These are phyloP conservation scores for Fraxinus paxiana DNA, from an alignment of 305 asterid species.

Conservation along the genomic window DNA sequence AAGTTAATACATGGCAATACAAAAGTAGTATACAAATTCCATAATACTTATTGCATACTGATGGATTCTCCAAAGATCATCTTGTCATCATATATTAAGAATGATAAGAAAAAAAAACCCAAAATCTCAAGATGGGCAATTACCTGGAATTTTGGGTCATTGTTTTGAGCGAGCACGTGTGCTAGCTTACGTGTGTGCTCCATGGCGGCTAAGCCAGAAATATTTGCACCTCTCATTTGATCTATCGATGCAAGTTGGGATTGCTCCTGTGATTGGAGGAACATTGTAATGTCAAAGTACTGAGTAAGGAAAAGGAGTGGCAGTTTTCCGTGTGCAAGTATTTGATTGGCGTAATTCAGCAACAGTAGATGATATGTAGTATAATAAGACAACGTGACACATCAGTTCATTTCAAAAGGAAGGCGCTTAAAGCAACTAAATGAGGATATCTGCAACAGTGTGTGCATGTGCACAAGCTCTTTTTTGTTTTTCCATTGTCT, in stretches of 20 bases:
- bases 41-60: not conserved
- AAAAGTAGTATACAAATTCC: not conserved
- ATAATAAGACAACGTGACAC: not conserved
- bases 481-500: not conserved
- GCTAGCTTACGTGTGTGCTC: conserved; percentile 94
- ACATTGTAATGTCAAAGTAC: conserved; percentile 11
- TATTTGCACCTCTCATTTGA: conserved; percentile 59
- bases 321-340: conserved; percentile 13
- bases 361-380: not conserved
- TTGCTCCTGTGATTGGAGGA: conserved; percentile 60
- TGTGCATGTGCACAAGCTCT: not conserved
- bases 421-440: conserved; percentile 10
- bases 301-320: conserved; percentile 5
- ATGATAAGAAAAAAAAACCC: not conserved
- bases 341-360: conserved; percentile 5
- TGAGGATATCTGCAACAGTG: not conserved
- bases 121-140: conserved; percentile 9
- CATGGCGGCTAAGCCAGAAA: conserved; percentile 67
- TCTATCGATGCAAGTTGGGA: conserved; percentile 64
- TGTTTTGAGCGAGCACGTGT: conserved; percentile 83
- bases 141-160: conserved; percentile 98
- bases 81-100: not conserved
- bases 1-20: conserved; percentile 12
- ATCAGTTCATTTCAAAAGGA: not conserved
- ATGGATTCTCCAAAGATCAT: conserved; percentile 12